A percentile compares a stretch with the other conserved stretches of the same genome.
phyloP scores from a whole-genome alignment of 2,329 filamentous ascomycete species.

The Sclerotinia borealis region DNA sequence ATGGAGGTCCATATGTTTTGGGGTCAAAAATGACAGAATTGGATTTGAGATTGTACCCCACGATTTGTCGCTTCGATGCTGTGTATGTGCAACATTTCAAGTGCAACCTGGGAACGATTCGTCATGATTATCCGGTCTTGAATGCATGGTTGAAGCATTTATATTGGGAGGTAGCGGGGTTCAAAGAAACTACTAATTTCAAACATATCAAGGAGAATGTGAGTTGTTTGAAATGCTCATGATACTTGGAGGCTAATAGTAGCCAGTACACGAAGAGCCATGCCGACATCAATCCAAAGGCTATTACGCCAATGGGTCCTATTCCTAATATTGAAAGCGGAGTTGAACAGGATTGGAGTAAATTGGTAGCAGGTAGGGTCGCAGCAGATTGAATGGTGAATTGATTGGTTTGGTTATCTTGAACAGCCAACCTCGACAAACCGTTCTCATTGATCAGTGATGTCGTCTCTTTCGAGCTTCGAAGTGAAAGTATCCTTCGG shows the following conservation, averaged over 20 bases:
- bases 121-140: conserved; percentile 52
- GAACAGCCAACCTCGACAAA: background rate
- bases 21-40: conserved; percentile 61
- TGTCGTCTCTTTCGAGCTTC: background rate
- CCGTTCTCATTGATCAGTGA: background rate
- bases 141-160: conserved; percentile 53
- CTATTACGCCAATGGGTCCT: conserved; percentile 81
- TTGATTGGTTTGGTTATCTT: background rate
- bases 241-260: background rate
- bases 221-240: background rate
- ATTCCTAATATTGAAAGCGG: conserved; percentile 71
- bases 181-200: conserved; percentile 37
- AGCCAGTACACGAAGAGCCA: conserved; percentile 86
- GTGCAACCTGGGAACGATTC: conserved; percentile 57
- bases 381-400: conserved; percentile 76
- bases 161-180: conserved; percentile 56
- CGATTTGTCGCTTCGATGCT: conserved; percentile 60
- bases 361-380: conserved; percentile 77
- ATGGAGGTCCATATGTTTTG: conserved; percentile 46
- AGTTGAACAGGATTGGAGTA: conserved; percentile 38
- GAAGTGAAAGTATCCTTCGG: background rate
- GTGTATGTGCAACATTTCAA: conserved; percentile 61
- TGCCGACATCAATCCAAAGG: conserved; percentile 56
- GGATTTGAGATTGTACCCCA: conserved; percentile 62
- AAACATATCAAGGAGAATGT: conserved; percentile 46